Evolutionary conservation across 73 alveolate species (phyloP), one percentile per base, ranked within the genome.

Genomic region (Paramecium octaurelia): DNA sequence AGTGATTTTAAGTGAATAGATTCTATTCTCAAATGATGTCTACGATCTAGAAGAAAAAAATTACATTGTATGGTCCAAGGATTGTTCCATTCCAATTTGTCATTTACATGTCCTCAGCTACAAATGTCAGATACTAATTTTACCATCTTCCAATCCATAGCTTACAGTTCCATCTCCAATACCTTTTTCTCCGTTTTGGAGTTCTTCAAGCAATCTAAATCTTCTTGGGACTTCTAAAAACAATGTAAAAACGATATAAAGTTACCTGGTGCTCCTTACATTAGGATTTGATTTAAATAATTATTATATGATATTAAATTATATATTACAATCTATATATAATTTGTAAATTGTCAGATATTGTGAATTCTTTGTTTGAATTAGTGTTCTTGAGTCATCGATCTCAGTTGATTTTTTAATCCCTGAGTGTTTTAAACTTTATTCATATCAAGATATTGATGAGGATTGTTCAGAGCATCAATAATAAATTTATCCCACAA

Each of bases 41-140:
- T 96, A 54, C 27, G 24, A 40, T 57, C 23, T 7, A 21, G 2
- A 86, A 44, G 38, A 6, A 6, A n/a, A 57, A 14, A 9, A 64
- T 12, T 89, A 93, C 97, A 35, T 96, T 97, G 60, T 96, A 94
- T 20, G 98, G 99, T n/a, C 98, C 99, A 35, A 97, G 89, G 50
- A 98, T 98, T 90, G 98, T 97, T 27, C 99, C 99, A 92, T 96
- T 98, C 99, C 99, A 98, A 94, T 96, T 87, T 36, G 99, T 98
- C 95, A 98, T 93, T 44, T 97, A 86, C 95, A 93, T 95, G 87
- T 98, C 99, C 48, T 94, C 97, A 27, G 98, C 98, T 95, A 93
- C 20, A 73, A 83, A 57, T 27, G 11, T 54, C 69, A 54, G 8
- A 36, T 36, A 76, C 34, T 40, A 64, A 88, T 35, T 88, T 38